A percentile compares a stretch with the other conserved stretches of the same genome.
Conservation (phyloP, 202 grass and related monocot species). For the Panicum hallii region DNA sequence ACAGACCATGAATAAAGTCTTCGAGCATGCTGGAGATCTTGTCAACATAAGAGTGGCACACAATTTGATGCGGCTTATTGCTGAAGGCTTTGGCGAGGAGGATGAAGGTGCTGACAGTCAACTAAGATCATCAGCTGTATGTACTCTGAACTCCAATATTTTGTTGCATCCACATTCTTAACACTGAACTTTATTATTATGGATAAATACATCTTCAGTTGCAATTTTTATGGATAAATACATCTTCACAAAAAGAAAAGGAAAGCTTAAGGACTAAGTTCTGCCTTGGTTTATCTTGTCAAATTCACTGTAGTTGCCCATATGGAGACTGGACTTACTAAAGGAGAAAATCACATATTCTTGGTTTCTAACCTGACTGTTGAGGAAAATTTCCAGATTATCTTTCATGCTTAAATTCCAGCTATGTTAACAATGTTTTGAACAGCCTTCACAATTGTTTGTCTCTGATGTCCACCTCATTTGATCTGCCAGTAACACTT, state of each 20-base stretch:
- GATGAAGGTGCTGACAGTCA: constrained; percentile 98
- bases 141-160: constrained; percentile 43
- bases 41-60: constrained; percentile 95
- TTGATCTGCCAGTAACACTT: constrained; percentile 30
- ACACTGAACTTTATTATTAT: constrained; percentile 12
- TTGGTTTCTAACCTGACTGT: neutral
- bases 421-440: neutral
- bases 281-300: neutral
- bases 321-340: neutral
- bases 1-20: constrained; percentile 99
- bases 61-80: constrained; percentile 98
- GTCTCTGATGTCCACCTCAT: neutral
- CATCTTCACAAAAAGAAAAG: neutral
- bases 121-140: constrained; percentile 98
- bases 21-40: constrained; percentile 99
- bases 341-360: neutral
- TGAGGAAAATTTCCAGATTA: neutral
- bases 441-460: neutral
- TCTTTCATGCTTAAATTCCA: constrained; percentile 17
- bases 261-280: neutral
- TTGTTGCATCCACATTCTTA: constrained; percentile 19
- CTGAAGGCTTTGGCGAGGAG: constrained; percentile 98
- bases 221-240: neutral
- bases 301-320: constrained; percentile 19
- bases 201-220: neutral